phyloP scores from a whole-genome alignment of 805 yeast genomes.

The Kregervanrija delftensis region DNA sequence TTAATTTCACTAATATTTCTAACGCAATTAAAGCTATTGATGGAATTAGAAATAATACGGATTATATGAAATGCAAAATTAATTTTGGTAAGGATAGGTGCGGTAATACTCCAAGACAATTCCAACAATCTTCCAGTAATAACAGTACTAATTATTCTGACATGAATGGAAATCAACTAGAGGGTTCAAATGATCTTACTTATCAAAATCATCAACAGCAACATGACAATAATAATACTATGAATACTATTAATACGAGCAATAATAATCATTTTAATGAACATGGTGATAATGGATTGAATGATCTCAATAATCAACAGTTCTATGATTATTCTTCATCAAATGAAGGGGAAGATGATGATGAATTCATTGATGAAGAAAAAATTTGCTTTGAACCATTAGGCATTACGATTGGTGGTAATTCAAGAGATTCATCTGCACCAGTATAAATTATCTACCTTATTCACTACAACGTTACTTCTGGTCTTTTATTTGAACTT shows the following conservation, averaged over 20 bases:
- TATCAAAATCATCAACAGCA: too few relatives aligned
- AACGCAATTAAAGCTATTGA: slow-evolving; percentile 90
- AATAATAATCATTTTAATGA: background rate
- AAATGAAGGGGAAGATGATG: slow-evolving; percentile 10
- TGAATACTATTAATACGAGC: background rate
- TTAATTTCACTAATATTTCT: slow-evolving; percentile 85
- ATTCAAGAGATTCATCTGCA: too few relatives aligned
- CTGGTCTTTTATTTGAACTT: background rate
- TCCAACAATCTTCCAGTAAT: slow-evolving; percentile 17
- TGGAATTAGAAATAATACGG: slow-evolving; percentile 71
- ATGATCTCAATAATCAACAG: slow-evolving; percentile 12
- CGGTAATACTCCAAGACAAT: slow-evolving; percentile 86
- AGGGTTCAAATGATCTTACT: too few relatives aligned
- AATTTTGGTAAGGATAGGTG: slow-evolving; percentile 94
- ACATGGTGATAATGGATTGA: background rate
- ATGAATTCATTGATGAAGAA: slow-evolving; percentile 11
- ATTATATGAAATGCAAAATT: slow-evolving; percentile 66
- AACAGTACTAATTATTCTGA: background rate
- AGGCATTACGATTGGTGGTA: slow-evolving; percentile 9
- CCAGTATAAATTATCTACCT: too few relatives aligned
- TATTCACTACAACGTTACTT: background rate
- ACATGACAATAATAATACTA: background rate
- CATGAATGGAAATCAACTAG: background rate
- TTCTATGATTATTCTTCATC: slow-evolving; percentile 18
- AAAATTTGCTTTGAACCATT: slow-evolving; percentile 11